Percentiles rank a stretch among this genome's conserved stretches.
Evolutionary conservation across 139 green algal species (phyloP).

Genomic region (Tetraselmis chui): DNA sequence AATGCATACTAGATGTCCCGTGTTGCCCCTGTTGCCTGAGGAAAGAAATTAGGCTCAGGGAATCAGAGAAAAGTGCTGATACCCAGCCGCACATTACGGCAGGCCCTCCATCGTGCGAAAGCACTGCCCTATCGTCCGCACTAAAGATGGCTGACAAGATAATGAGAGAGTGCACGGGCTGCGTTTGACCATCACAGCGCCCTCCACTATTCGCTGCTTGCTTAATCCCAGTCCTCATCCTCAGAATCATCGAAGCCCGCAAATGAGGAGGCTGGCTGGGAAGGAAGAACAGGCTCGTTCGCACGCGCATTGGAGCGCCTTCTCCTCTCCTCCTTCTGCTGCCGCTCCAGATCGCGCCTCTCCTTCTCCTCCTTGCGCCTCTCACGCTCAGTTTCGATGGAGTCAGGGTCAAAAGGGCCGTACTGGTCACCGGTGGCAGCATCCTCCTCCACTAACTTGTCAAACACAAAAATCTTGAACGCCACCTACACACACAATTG

Average conservation of each 20-base stretch:
- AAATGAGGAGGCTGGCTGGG: neutral
- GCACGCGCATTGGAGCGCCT: neutral
- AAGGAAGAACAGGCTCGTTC: neutral
- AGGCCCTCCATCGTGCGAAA: neutral
- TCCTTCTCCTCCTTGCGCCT: conserved; percentile 22
- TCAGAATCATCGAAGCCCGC: neutral
- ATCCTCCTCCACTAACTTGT: conserved; percentile 35
- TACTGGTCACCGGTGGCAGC: conserved; percentile 36
- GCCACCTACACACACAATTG: conserved; percentile 16
- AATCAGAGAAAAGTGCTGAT: no score
- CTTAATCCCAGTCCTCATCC: neutral
- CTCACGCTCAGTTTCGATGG: conserved; percentile 22
- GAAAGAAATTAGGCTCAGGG: no score
- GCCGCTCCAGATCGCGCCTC: neutral
- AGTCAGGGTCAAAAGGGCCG: conserved; percentile 36
- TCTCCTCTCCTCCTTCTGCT: neutral
- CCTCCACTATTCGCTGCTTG: neutral
- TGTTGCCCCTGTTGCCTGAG: no score
- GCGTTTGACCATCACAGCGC: neutral
- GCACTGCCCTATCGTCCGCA: no score
- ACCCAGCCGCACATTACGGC: no score
- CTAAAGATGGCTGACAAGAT: neutral
- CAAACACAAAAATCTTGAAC: conserved; percentile 37
- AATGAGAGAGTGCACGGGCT: neutral
- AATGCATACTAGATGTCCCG: no score